These are phyloP conservation scores for Lactarius pseudohatsudake DNA, from an alignment of 768 basidiomycete species.

Conservation along the genomic window DNA sequence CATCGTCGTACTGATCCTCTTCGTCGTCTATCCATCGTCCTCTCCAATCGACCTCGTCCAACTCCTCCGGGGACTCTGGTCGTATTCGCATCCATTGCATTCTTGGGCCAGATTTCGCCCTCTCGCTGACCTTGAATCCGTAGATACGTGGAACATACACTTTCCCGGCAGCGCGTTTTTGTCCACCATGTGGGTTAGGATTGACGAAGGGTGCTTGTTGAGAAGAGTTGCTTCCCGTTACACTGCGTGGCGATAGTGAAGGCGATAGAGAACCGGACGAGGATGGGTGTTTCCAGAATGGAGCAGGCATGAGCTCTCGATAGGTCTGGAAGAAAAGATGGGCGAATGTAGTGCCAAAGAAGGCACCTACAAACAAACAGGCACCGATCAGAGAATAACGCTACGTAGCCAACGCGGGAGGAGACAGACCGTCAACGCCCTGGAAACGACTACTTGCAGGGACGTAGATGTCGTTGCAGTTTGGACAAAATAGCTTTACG, in stretches of 20 bases:
- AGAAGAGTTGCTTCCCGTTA: slow-evolving; percentile 48
- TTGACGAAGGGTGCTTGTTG: slow-evolving; percentile 66
- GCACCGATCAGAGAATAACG: not conserved
- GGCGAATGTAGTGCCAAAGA: slow-evolving; percentile 99
- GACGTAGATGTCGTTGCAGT: slow-evolving; percentile 95
- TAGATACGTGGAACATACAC: slow-evolving; percentile 93
- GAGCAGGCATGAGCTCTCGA: slow-evolving; percentile 90
- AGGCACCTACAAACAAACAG: slow-evolving; percentile 65
- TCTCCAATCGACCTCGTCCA: slow-evolving; percentile 88
- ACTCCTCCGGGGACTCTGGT: slow-evolving; percentile 74
- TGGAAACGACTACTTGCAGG: slow-evolving; percentile 96
- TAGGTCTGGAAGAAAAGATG: slow-evolving; percentile 98
- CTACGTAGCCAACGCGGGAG: slow-evolving; percentile 5
- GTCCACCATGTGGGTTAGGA: slow-evolving; percentile 86
- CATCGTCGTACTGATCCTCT: slow-evolving; percentile 64
- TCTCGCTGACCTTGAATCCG: slow-evolving; percentile 95
- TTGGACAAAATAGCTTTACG: slow-evolving; percentile 96
- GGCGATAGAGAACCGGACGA: slow-evolving; percentile 53
- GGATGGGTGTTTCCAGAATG: slow-evolving; percentile 77
- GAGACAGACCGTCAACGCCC: slow-evolving; percentile 83
- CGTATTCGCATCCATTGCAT: slow-evolving; percentile 96
- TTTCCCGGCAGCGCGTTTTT: slow-evolving; percentile 82
- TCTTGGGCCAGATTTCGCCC: slow-evolving; percentile 90
- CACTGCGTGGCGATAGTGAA: slow-evolving; percentile 52
- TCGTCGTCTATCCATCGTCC: slow-evolving; percentile 86